Evolutionary conservation across 306 rosid genomes (phyloP).

Genomic region (Trifolium subterraneum): DNA sequence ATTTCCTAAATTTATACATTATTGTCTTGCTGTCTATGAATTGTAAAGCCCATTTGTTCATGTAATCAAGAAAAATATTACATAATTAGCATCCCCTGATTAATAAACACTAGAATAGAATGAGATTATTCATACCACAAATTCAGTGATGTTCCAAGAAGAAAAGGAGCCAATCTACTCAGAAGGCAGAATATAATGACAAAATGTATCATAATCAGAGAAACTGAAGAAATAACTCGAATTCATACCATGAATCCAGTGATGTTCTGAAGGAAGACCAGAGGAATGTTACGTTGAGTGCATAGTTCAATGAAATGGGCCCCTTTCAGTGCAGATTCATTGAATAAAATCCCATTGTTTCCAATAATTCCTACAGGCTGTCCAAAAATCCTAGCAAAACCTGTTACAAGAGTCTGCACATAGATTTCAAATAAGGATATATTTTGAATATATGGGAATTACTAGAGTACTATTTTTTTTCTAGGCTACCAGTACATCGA

Average conservation of each 20-base stretch:
- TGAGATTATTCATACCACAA: no score
- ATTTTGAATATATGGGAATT: background rate
- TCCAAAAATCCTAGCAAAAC: slow-evolving; percentile 86
- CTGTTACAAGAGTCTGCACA: slow-evolving; percentile 95
- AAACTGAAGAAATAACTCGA: slow-evolving; percentile 32
- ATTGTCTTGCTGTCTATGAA: no score
- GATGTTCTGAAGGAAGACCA: slow-evolving; percentile 97
- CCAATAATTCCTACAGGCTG: slow-evolving; percentile 98
- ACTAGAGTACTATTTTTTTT: background rate
- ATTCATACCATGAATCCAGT: slow-evolving; percentile 92
- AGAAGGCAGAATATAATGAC: slow-evolving; percentile 17
- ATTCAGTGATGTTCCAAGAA: slow-evolving; percentile 67
- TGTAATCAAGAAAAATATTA: no score
- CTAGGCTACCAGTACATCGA: slow-evolving; percentile 26
- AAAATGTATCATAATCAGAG: slow-evolving; percentile 17
- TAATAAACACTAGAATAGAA: no score
- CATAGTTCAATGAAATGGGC: slow-evolving; percentile 95
- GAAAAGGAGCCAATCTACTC: slow-evolving; percentile 13
- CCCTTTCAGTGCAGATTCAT: slow-evolving; percentile 93
- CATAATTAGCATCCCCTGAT: no score
- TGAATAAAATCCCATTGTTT: slow-evolving; percentile 89
- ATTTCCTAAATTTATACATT: no score
- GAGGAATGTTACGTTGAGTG: slow-evolving; percentile 81
- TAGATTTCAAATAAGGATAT: slow-evolving; percentile 26
- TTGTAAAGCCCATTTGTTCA: no score